Percentiles rank a stretch among this genome's conserved stretches.
phyloP scores from a whole-genome alignment of 345 rosid species.

The Lumnitzera racemosa region DNA sequence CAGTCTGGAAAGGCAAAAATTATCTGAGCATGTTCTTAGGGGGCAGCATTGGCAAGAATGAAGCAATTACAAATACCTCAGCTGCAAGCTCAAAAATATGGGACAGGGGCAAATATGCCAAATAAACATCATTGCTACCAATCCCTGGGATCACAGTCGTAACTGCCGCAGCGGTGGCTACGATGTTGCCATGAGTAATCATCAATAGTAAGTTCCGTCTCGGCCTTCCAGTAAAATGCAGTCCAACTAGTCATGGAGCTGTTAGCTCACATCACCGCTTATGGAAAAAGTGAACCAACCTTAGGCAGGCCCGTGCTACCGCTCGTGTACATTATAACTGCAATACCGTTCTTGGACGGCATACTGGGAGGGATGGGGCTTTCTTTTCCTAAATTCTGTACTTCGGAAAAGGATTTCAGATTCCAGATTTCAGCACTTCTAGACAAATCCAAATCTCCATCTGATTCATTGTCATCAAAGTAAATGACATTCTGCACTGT shows the following conservation, averaged over 20 bases:
- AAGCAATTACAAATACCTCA: slow-evolving; percentile 41
- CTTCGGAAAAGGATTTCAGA: slow-evolving; percentile 62
- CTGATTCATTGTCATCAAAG: slow-evolving; percentile 53
- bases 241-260: too few relatives aligned
- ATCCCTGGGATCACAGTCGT: slow-evolving; percentile 56
- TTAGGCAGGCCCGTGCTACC: slow-evolving; percentile 94
- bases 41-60: slow-evolving; percentile 5
- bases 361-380: slow-evolving; percentile 43
- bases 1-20: slow-evolving; percentile 39
- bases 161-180: slow-evolving; percentile 81
- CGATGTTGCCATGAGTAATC: slow-evolving; percentile 79
- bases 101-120: slow-evolving; percentile 90
- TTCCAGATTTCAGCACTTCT: slow-evolving; percentile 33
- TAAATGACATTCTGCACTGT: slow-evolving; percentile 61
- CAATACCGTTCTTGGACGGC: slow-evolving; percentile 64
- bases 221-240: too few relatives aligned
- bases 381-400: slow-evolving; percentile 61
- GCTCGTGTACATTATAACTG: slow-evolving; percentile 90
- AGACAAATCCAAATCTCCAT: slow-evolving; percentile 24
- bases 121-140: slow-evolving; percentile 41
- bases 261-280: not conserved
- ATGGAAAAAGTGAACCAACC: slow-evolving; percentile 28
- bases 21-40: slow-evolving; percentile 13
- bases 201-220: slow-evolving; percentile 11
- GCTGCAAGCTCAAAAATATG: slow-evolving; percentile 93